A percentile compares a stretch with the other conserved stretches of the same genome.
phyloP scores from a whole-genome alignment of 805 yeast genomes.

The Ogataea siamensis region DNA sequence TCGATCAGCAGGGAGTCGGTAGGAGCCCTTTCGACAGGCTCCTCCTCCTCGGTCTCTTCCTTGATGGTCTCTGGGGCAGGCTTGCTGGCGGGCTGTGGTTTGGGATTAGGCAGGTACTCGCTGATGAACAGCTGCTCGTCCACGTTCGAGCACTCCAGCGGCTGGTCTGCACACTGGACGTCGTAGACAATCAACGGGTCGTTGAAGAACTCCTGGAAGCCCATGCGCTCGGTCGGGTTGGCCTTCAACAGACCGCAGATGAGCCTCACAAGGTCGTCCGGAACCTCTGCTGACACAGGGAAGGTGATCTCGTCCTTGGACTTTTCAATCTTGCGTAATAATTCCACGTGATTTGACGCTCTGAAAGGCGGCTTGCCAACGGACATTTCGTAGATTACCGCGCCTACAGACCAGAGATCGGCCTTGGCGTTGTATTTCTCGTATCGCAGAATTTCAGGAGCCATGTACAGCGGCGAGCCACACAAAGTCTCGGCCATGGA shows the following conservation, averaged over 20 bases:
- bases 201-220: constrained; percentile 82
- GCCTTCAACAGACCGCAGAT: constrained; percentile 76
- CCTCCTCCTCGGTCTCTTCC: constrained; percentile 19
- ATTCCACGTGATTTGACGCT: constrained; percentile 89
- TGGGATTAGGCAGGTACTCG: constrained; percentile 54
- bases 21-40: constrained; percentile 9
- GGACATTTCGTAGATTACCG: constrained; percentile 92
- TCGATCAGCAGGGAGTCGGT: constrained; percentile 22
- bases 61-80: constrained; percentile 19
- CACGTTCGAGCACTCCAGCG: constrained; percentile 63
- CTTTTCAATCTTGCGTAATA: constrained; percentile 80
- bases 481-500: constrained; percentile 96
- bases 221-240: constrained; percentile 84
- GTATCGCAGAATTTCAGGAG: constrained; percentile 91
- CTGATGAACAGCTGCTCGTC: constrained; percentile 82
- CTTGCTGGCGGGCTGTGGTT: not conserved
- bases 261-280: constrained; percentile 62
- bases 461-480: constrained; percentile 98
- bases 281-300: constrained; percentile 65
- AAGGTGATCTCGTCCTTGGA: constrained; percentile 76
- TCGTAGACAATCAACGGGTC: constrained; percentile 63
- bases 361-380: constrained; percentile 96
- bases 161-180: constrained; percentile 49
- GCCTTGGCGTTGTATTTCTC: constrained; percentile 97
- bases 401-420: constrained; percentile 97